Evolutionary conservation across 2,329 filamentous ascomycete species (phyloP), one percentile per base, ranked within the genome.

Genomic region (Cytospora paraplurivora): DNA sequence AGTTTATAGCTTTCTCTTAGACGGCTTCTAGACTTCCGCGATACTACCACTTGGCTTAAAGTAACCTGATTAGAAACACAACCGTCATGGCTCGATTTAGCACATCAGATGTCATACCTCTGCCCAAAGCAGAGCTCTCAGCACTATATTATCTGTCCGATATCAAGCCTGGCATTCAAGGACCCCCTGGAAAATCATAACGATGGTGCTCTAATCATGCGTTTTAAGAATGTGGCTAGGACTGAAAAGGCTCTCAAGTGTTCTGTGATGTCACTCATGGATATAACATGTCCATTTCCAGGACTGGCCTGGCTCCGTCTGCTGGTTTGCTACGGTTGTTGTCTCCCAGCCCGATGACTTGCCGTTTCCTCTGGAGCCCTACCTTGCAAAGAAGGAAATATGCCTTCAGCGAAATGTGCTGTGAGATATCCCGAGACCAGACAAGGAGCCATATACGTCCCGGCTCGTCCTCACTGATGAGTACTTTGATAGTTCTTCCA

Each of bases 201-300:
- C 84, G 12, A 77, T 81, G 21, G 78, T 84, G 32, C 81, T 81
- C 67, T 76, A 77, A 35, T 77, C 19, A 72, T 84, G 57, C 76
- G 81, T 61, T 64, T 82, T 1, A 67, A 72, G 2, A 77, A 77
- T 32, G 73, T 81, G 37, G 77, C 72, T n/a, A 68, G 71, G 15
- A 69, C 72, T 3, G 79, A 75, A 66, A 75, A 72, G 34, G 71
- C 71, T 1, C 74, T 83, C 17, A 71, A 74, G 17, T 66, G 71
- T 3, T 79, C 82, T 58, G 82, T 58, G 69, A 71, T 10, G 69
- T 70, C 4, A 75, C 79, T 67, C 79, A 78, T 69, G 67, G 73
- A 1, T 69, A 72, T 0, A 77, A 85, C 54, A 69, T 80, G 13
- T 74, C 73, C 4, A 74, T 82, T 44, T 71, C 84, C 6, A 67